phyloP scores from a whole-genome alignment of 2,329 filamentous ascomycete genomes.

The Fusarium falciforme region DNA sequence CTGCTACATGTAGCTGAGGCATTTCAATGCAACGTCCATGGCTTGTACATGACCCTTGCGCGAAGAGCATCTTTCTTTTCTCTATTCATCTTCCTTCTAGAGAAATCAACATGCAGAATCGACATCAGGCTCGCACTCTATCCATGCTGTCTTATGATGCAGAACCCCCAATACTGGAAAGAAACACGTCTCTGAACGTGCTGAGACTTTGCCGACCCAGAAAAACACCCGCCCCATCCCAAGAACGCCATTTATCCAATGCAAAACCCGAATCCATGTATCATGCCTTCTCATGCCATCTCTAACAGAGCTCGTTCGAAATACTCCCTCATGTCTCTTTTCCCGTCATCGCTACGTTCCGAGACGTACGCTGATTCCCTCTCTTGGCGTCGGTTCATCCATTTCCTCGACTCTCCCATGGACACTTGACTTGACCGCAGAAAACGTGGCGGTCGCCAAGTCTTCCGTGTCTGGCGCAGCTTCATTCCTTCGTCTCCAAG shows the following conservation, averaged over 20 bases:
- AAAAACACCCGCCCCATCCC: slow-evolving; percentile 10
- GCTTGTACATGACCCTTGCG: not conserved
- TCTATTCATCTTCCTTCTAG: slow-evolving; percentile 10
- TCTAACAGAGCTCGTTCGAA: not conserved
- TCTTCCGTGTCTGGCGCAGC: not conserved
- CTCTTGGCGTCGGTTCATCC: not conserved
- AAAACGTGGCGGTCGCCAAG: not conserved
- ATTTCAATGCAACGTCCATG: not conserved
- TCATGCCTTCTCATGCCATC: slow-evolving; percentile 10
- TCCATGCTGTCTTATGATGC: not conserved
- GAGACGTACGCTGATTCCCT: not conserved
- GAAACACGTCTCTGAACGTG: not conserved
- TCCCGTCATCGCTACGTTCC: not conserved
- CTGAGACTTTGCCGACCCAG: not conserved
- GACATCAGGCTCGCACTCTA: not conserved
- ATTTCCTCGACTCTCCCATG: not conserved
- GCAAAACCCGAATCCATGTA: slow-evolving; percentile 18
- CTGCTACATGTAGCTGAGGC: not conserved
- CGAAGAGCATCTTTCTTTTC: not conserved
- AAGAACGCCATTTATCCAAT: slow-evolving; percentile 39
- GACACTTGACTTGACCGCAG: not conserved
- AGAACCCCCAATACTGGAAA: not conserved
- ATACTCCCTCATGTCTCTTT: not conserved
- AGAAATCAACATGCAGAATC: not conserved
- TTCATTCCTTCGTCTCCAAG: not conserved